Percentiles rank a stretch among this genome's conserved stretches.
Evolutionary conservation across 2,329 filamentous ascomycete genomes (phyloP).

Genomic region (Talaromyces sp.): DNA sequence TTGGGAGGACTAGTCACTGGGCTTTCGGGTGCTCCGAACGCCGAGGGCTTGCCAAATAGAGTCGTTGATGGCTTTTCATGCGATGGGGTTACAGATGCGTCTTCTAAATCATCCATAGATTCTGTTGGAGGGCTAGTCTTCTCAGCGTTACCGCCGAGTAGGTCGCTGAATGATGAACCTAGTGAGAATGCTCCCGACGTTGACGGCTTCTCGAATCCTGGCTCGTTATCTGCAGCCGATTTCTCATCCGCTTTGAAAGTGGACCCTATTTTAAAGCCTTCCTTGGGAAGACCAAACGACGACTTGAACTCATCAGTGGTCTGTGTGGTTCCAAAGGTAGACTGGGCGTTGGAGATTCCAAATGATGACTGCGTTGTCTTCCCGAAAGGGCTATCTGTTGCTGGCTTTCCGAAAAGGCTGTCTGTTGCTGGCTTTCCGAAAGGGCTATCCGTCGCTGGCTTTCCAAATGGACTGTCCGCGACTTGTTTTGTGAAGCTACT

Average conservation of each 20-base stretch:
- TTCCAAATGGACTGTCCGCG: slow-evolving; percentile 25
- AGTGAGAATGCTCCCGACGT: slow-evolving; percentile 35
- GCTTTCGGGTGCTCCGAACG: slow-evolving; percentile 26
- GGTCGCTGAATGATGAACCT: slow-evolving; percentile 35
- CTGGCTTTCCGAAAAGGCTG: slow-evolving; percentile 25
- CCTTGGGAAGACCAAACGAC: slow-evolving; percentile 25
- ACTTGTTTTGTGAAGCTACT: slow-evolving; percentile 20
- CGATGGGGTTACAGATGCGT: slow-evolving; percentile 19
- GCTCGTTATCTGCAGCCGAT: slow-evolving; percentile 34
- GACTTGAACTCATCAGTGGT: slow-evolving; percentile 25
- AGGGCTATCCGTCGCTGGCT: slow-evolving; percentile 19
- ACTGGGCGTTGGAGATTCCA: slow-evolving; percentile 22
- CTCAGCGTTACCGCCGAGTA: slow-evolving; percentile 30
- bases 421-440: slow-evolving; percentile 25
- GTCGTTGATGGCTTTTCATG: slow-evolving; percentile 19
- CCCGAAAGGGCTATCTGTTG: slow-evolving; percentile 24
- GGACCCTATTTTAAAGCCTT: slow-evolving; percentile 41
- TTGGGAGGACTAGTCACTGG: slow-evolving; percentile 21
- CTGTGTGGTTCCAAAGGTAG: slow-evolving; percentile 24
- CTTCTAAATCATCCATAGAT: slow-evolving; percentile 35
- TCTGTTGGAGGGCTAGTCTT: slow-evolving; percentile 32
- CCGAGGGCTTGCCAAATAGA: slow-evolving; percentile 21
- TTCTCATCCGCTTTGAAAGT: slow-evolving; percentile 42
- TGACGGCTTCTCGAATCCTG: slow-evolving; percentile 17
- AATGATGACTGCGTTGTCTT: slow-evolving; percentile 29